Base-by-base conservation (phyloP, 202 grass and related monocot species). In the Eragrostis tef region DNA sequence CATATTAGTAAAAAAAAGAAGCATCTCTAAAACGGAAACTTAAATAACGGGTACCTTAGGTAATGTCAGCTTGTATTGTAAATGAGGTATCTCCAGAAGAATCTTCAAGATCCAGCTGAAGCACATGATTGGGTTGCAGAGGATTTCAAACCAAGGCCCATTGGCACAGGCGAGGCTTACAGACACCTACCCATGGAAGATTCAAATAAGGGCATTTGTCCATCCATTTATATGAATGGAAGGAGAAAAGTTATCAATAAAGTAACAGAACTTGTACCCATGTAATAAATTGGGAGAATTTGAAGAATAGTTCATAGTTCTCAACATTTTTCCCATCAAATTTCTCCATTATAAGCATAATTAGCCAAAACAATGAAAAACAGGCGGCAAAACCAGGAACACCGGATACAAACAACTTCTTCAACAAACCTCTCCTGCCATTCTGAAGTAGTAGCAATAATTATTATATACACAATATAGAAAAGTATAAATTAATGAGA, bases 21-120 rank as follows among this genome's bases (percentile, higher is more conserved):
- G 10, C 9, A 64, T 1, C 61, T 79, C 71, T 67, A 66, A 64
- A 13, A 74, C 19, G 3, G 12, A 29, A 70, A 50, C 63, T 31
- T 45, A 26, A 73, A 78, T 59, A 78, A 85, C 21, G 67, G 61
- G 66, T 89, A 98, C 95, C 92, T 94, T 86, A 74, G 79, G 54
- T 62, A 77, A 70, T 9, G 80, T 61, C 47, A 98, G 88, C 68
- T 70, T 98, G 80, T 86, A 90, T 59, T 88, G 84, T 69, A 94
- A 88, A 84, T 93, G 92, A 85, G 95, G 92, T 53, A 93, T 91
- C 73, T 90, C 85, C 29, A 98, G 50, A 83, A 98, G 70, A 86
- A 85, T 77, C 87, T 93, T 98, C 78, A 91, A 74, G 56, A 90
- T 90, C 95, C 92, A 98, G 84, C 88, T 94, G 52, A 94, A 83